phyloP scores from a whole-genome alignment of 371 early-diverging fungal genomes.

The Nosema granulosis region DNA sequence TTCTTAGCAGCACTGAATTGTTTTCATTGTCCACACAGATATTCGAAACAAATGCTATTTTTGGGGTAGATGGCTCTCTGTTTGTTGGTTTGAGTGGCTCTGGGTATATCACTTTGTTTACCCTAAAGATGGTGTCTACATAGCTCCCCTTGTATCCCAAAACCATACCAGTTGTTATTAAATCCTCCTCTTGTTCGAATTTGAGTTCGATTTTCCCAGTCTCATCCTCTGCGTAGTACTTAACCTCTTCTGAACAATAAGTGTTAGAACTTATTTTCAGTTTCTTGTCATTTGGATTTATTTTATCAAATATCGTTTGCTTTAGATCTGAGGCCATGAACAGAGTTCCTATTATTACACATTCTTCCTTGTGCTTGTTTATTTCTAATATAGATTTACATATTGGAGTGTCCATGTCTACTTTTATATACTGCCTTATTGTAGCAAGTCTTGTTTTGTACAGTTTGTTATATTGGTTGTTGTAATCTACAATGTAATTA shows the following conservation, averaged over 20 bases:
- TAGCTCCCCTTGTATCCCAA: conserved; percentile 43
- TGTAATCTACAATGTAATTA: no score
- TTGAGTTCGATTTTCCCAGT: conserved; percentile 41
- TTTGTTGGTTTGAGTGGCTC: not conserved
- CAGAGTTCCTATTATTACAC: conserved; percentile 45
- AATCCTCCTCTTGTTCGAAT: not conserved
- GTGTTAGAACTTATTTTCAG: not conserved
- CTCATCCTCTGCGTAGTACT: conserved; percentile 54
- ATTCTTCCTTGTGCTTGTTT: not conserved
- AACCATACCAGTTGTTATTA: conserved; percentile 51
- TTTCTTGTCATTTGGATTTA: conserved; percentile 20
- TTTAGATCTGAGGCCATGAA: conserved; percentile 43
- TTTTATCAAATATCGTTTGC: conserved; percentile 43
- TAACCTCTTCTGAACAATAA: conserved; percentile 32
- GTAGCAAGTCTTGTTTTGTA: conserved; percentile 42
- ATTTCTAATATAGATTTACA: conserved; percentile 14
- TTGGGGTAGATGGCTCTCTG: not conserved
- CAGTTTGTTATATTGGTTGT: conserved; percentile 43
- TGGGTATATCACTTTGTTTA: conserved; percentile 22
- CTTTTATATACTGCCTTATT: conserved; percentile 14
- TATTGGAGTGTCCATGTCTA: not conserved
- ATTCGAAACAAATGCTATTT: conserved; percentile 24
- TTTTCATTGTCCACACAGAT: not conserved
- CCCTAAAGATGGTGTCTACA: not conserved
- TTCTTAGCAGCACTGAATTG: conserved; percentile 7